Evolutionary conservation across 306 rosid genomes (phyloP).

Genomic region (Vicia villosa): DNA sequence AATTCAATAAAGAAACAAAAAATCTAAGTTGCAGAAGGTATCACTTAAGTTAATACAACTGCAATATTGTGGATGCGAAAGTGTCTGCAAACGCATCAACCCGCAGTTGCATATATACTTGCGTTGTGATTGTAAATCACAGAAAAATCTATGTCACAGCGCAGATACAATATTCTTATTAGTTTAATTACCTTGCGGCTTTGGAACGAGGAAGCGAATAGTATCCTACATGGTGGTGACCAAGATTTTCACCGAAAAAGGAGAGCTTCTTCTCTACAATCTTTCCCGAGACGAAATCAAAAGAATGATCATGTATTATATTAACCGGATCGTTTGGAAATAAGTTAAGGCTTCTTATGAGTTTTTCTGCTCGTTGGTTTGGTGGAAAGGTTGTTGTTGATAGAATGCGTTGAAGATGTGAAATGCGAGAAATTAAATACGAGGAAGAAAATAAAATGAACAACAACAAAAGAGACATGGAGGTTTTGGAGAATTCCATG

Average conservation of each 20-base stretch:
- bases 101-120: background rate
- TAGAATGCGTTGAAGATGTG: slow-evolving; percentile 26
- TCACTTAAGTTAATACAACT: too few species aligned
- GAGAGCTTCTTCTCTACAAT: slow-evolving; percentile 68
- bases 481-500: slow-evolving; percentile 46
- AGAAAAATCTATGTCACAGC: too few species aligned
- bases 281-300: slow-evolving; percentile 37
- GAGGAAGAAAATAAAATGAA: slow-evolving; percentile 34
- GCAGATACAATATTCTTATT: background rate
- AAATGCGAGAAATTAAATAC: slow-evolving; percentile 15
- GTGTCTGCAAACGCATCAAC: background rate
- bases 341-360: slow-evolving; percentile 61
- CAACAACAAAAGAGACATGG: slow-evolving; percentile 30
- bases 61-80: background rate
- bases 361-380: slow-evolving; percentile 57
- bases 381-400: slow-evolving; percentile 38
- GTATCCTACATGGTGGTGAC: slow-evolving; percentile 93
- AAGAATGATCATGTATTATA: slow-evolving; percentile 21
- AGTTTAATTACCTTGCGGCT: slow-evolving; percentile 59
- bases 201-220: slow-evolving; percentile 66
- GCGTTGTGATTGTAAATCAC: background rate
- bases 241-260: slow-evolving; percentile 54
- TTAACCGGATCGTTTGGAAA: slow-evolving; percentile 64
- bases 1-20: background rate
- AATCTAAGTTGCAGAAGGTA: too few species aligned